phyloP scores from a whole-genome alignment of 371 early-diverging fungal species.

The Umbelopsis sp. region DNA sequence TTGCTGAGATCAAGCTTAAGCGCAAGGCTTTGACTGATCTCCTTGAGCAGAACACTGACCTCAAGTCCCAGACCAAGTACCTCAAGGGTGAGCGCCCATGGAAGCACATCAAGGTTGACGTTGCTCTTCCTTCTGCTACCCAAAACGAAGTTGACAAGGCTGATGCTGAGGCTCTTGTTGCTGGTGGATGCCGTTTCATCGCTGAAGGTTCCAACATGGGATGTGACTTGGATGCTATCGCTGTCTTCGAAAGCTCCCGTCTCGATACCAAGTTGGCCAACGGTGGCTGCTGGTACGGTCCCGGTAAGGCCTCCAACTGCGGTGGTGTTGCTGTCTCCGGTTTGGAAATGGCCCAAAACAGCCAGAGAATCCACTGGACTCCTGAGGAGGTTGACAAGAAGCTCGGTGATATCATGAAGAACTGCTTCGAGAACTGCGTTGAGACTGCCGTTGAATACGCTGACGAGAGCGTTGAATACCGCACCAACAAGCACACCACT shows the following conservation, averaged over 20 bases:
- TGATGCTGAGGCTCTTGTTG: constrained; percentile 42
- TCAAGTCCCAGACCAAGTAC: constrained; percentile 43
- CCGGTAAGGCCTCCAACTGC: constrained; percentile 53
- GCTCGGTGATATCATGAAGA: constrained; percentile 47
- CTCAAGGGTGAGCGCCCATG: constrained; percentile 45
- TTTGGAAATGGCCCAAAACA: constrained; percentile 56
- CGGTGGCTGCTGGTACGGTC: constrained; percentile 39
- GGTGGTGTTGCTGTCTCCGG: constrained; percentile 55
- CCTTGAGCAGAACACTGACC: constrained; percentile 39
- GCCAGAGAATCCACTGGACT: constrained; percentile 50
- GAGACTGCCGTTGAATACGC: constrained; percentile 38
- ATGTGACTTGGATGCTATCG: constrained; percentile 49
- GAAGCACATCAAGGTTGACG: constrained; percentile 42
- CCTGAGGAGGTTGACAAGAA: constrained; percentile 45
- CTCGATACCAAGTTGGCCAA: constrained; percentile 15
- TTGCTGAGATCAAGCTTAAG: constrained; percentile 43
- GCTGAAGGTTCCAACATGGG: constrained; percentile 57
- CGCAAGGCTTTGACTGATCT: constrained; percentile 32
- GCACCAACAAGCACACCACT: constrained; percentile 9
- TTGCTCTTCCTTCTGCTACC: constrained; percentile 51
- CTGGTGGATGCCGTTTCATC: constrained; percentile 46
- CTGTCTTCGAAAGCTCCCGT: constrained; percentile 37
- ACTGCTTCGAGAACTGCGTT: constrained; percentile 49
- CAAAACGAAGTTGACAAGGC: constrained; percentile 51
- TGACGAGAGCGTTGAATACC: constrained; percentile 45